phyloP scores from a whole-genome alignment of 169 alveolate genomes.

The Plasmodium blacklocki region DNA sequence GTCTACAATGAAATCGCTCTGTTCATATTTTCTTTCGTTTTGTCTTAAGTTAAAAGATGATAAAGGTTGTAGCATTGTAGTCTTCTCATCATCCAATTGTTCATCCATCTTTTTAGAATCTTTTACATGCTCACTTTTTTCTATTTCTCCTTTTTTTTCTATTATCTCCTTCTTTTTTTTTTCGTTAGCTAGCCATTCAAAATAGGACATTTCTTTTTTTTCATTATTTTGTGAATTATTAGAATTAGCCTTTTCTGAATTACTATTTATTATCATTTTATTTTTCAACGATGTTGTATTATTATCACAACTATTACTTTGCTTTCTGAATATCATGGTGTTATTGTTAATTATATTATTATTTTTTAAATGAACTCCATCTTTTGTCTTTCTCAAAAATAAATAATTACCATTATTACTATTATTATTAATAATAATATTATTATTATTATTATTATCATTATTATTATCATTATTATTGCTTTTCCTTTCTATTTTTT shows the following conservation, averaged over 20 bases:
- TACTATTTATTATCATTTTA: neutral
- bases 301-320: constrained; percentile 25
- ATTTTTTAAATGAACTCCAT: neutral
- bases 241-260: neutral
- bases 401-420: neutral
- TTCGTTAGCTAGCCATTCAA: constrained; percentile 70
- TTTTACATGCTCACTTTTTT: neutral
- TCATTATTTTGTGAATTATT: constrained; percentile 9
- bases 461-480: neutral
- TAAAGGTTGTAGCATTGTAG: constrained; percentile 49
- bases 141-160: neutral
- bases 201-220: constrained; percentile 60
- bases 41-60: constrained; percentile 56
- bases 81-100: constrained; percentile 1
- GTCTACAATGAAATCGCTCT: constrained; percentile 61
- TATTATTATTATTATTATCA: neutral
- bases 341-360: neutral
- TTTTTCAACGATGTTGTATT: constrained; percentile 5
- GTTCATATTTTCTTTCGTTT: constrained; percentile 50
- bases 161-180: constrained; percentile 21
- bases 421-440: neutral
- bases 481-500: neutral
- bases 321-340: neutral
- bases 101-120: constrained; percentile 14
- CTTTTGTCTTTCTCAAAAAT: constrained; percentile 3